Evolutionary conservation across 139 green algal species (phyloP).

Genomic region (Edaphochlamys debaryana): DNA sequence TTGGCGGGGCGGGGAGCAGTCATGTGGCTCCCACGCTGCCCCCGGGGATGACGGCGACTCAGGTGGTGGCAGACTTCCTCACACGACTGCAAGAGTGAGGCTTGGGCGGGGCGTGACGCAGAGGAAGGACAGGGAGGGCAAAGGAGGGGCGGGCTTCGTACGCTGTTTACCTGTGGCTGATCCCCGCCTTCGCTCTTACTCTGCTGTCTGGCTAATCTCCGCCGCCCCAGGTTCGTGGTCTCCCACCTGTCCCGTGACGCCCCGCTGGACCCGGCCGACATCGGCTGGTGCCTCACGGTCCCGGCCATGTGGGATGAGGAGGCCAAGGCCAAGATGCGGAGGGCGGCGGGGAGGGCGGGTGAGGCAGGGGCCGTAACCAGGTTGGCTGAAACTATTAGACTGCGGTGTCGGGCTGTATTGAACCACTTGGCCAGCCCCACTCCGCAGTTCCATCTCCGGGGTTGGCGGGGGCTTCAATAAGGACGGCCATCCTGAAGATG

Average conservation of each 20-base stretch:
- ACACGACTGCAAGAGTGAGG: too few species aligned
- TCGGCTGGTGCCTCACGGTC: constrained; percentile 34
- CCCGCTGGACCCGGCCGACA: neutral
- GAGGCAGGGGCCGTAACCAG: neutral
- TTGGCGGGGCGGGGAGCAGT: neutral
- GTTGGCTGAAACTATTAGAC: too few species aligned
- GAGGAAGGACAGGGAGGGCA: neutral
- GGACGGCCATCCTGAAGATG: too few species aligned
- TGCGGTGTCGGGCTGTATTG: too few species aligned
- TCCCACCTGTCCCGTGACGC: neutral
- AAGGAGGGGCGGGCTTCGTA: neutral
- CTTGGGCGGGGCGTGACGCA: neutral
- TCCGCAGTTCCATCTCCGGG: too few species aligned
- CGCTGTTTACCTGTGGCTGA: too few species aligned
- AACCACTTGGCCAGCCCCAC: too few species aligned
- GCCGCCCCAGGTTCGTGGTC: neutral
- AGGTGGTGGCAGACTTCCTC: constrained; percentile 12
- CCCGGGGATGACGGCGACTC: neutral
- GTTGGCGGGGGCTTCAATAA: too few species aligned
- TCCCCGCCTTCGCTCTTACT: too few species aligned
- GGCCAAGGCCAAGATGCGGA: constrained; percentile 3
- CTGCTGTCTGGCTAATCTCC: too few species aligned
- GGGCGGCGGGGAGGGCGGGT: constrained; percentile 20
- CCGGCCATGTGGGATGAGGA: constrained; percentile 27
- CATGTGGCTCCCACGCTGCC: neutral